These are phyloP conservation scores for Cubamyces sp. DNA, from an alignment of 768 basidiomycete species.

Conservation along the genomic window DNA sequence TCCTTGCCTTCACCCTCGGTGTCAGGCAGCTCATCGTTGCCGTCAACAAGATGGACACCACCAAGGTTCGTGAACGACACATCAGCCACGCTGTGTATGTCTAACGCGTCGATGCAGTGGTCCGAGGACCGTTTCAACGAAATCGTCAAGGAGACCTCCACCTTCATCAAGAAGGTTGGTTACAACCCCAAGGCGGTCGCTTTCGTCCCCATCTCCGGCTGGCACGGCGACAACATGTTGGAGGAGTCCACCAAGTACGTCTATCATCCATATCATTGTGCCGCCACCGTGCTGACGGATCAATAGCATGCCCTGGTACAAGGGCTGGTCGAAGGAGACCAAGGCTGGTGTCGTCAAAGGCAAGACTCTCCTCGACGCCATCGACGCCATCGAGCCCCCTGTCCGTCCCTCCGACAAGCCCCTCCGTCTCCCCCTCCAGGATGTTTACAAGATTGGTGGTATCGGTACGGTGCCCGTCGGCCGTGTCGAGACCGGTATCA, in stretches of 20 bases:
- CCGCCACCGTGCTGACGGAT: not conserved
- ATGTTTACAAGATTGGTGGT: conserved; percentile 99
- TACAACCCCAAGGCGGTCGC: conserved; percentile 99
- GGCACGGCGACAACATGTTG: conserved; percentile 99
- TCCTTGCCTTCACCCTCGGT: conserved; percentile 99
- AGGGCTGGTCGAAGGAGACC: conserved; percentile 98
- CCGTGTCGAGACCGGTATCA: conserved; percentile 99
- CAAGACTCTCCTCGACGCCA: conserved; percentile 99
- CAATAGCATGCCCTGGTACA: conserved; percentile 96
- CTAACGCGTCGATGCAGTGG: conserved; percentile 61
- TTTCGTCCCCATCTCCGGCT: conserved; percentile 99
- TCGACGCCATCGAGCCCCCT: conserved; percentile 99
- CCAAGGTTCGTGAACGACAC: conserved; percentile 62
- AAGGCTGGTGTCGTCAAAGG: conserved; percentile 95
- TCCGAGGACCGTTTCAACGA: conserved; percentile 99
- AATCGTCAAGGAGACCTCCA: conserved; percentile 97
- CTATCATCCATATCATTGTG: not conserved
- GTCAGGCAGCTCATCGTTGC: conserved; percentile 99
- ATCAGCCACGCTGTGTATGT: not conserved
- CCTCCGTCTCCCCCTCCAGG: conserved; percentile 99
- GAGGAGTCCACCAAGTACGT: conserved; percentile 94
- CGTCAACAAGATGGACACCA: conserved; percentile 99
- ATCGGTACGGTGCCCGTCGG: conserved; percentile 99
- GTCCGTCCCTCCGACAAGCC: conserved; percentile 98
- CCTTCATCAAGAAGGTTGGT: conserved; percentile 99